Conservation (phyloP, 345 rosid species). For the Dipteronia dyeriana region DNA sequence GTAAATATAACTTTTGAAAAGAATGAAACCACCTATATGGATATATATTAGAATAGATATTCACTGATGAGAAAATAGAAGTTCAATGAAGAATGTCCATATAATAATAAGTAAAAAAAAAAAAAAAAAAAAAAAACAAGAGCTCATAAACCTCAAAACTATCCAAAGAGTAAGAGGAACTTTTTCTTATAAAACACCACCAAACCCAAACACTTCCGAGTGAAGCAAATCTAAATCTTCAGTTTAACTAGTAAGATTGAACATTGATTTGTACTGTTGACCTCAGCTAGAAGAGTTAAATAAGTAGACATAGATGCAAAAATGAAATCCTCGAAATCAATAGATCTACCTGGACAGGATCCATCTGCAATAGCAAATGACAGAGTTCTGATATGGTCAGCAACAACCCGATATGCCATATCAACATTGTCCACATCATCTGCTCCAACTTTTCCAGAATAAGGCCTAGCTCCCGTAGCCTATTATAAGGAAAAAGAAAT, state of each 20-base stretch:
- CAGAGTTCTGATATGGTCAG: conserved; percentile 92
- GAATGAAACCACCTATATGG: not conserved
- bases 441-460: conserved; percentile 86
- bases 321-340: not conserved
- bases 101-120: no score
- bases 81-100: not conserved
- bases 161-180: not conserved
- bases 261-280: not conserved
- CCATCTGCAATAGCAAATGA: conserved; percentile 99
- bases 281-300: not conserved
- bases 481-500: conserved; percentile 17
- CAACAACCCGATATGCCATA: conserved; percentile 98
- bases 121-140: no score
- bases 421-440: conserved; percentile 83
- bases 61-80: not conserved
- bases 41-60: no score
- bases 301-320: not conserved
- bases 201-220: not conserved
- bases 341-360: conserved; percentile 81
- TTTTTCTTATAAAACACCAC: not conserved
- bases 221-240: not conserved
- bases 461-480: conserved; percentile 89
- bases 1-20: not conserved
- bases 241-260: not conserved
- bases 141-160: not conserved